Evolutionary conservation across 1,139 yeast genomes (phyloP).

Genomic region (Yamadazyma blattariae): DNA sequence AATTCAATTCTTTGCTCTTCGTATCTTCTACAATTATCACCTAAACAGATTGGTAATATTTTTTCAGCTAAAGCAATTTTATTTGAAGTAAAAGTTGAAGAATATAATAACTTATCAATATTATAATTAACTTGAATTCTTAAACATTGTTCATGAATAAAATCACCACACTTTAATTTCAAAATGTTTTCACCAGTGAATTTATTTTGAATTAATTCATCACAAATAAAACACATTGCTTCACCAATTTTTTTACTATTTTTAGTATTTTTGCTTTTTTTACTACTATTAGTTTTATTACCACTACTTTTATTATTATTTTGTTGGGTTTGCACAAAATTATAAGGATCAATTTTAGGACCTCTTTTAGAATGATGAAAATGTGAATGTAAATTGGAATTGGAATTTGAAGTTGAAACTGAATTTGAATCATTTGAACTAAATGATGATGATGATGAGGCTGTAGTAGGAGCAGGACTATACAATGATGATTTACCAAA

Average conservation of each 20-base stretch:
- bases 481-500: not conserved
- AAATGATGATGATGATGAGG: conserved; percentile 6
- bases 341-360: conserved; percentile 26
- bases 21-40: conserved; percentile 4
- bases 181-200: conserved; percentile 32
- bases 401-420: too few relatives aligned
- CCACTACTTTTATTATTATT: conserved; percentile 2
- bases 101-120: conserved; percentile 6
- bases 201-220: conserved; percentile 30
- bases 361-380: conserved; percentile 13
- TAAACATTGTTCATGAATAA: conserved; percentile 39
- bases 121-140: conserved; percentile 16
- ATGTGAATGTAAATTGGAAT: too few relatives aligned
- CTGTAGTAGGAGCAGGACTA: conserved; percentile 6
- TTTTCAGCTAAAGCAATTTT: conserved; percentile 5
- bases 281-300: too few relatives aligned
- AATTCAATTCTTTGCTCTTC: conserved; percentile 3
- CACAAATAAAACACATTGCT: conserved; percentile 33
- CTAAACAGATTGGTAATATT: conserved; percentile 13
- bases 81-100: conserved; percentile 9
- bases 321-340: conserved; percentile 15
- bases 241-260: conserved; percentile 5
- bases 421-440: conserved; percentile 2
- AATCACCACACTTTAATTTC: conserved; percentile 37
- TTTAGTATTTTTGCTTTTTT: too few relatives aligned